phyloP scores from a whole-genome alignment of 202 grass and related monocot species.

The Panicum hallii region DNA sequence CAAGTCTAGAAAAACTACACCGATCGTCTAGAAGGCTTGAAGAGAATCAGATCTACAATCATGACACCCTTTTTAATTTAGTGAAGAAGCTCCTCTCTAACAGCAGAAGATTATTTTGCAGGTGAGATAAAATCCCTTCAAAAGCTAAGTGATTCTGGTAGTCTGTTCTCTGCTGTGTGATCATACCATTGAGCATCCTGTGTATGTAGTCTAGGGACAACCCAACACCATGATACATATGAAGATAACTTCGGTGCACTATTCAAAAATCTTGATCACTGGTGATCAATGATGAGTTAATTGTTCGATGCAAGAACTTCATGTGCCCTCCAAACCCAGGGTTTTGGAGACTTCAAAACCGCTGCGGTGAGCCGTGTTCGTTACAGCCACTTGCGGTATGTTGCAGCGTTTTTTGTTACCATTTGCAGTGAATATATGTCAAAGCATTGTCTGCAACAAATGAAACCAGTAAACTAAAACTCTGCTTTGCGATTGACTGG shows the following conservation, averaged over 20 bases:
- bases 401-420: background rate
- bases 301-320: no score
- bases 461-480: background rate
- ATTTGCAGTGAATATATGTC: background rate
- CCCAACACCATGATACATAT: background rate
- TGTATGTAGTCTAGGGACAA: background rate
- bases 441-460: background rate
- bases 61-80: background rate
- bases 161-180: background rate
- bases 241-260: background rate
- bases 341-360: background rate
- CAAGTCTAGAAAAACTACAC: background rate
- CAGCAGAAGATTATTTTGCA: background rate
- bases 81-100: constrained; percentile 2
- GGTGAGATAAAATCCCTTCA: background rate
- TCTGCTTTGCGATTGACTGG: background rate
- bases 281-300: background rate
- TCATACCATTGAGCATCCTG: background rate
- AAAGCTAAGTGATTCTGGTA: background rate
- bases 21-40: constrained; percentile 27
- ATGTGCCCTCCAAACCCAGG: background rate
- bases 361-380: background rate
- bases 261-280: background rate
- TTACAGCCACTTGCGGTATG: background rate
- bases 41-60: constrained; percentile 35